phyloP scores from a whole-genome alignment of 257 asterid genomes.

The Rauvolfia tetraphylla region DNA sequence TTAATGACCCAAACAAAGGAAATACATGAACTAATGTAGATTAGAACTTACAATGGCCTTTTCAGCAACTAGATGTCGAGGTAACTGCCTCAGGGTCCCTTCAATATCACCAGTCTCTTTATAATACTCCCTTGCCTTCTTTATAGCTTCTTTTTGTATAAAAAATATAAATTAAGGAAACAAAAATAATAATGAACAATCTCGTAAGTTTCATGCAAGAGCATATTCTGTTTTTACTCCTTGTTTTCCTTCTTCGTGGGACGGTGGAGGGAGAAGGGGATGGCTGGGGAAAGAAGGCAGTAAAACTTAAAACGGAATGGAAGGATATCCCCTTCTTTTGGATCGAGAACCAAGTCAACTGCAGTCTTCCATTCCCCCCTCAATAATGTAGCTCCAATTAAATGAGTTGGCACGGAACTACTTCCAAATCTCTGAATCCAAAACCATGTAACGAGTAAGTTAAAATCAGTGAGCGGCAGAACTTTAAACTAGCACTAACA shows the following conservation, averaged over 20 bases:
- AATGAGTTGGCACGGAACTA: conserved; percentile 89
- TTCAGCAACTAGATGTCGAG: conserved; percentile 86
- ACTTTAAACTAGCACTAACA: not conserved
- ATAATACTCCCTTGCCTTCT: conserved; percentile 64
- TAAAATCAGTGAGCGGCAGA: not conserved
- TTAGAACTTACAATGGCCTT: conserved; percentile 69
- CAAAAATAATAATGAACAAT: conserved; percentile 9
- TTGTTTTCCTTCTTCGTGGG: too few species aligned
- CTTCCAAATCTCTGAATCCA: conserved; percentile 89
- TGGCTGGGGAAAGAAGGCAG: not conserved
- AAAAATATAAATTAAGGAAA: conserved; percentile 50
- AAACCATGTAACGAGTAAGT: conserved; percentile 12
- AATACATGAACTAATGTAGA: not conserved
- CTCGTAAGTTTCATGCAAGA: conserved; percentile 5
- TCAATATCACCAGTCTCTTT: conserved; percentile 75
- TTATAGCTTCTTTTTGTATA: conserved; percentile 68
- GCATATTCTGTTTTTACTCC: too few species aligned
- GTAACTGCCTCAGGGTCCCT: conserved; percentile 84
- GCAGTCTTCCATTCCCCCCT: conserved; percentile 97
- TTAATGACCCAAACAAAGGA: not conserved
- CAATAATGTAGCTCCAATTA: conserved; percentile 77
- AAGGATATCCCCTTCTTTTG: conserved; percentile 99
- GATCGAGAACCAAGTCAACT: conserved; percentile 78
- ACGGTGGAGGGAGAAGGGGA: not conserved
- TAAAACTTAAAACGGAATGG: conserved; percentile 10